Conservation (phyloP, 768 basidiomycete species). For the Leccinum subgranulosum region DNA sequence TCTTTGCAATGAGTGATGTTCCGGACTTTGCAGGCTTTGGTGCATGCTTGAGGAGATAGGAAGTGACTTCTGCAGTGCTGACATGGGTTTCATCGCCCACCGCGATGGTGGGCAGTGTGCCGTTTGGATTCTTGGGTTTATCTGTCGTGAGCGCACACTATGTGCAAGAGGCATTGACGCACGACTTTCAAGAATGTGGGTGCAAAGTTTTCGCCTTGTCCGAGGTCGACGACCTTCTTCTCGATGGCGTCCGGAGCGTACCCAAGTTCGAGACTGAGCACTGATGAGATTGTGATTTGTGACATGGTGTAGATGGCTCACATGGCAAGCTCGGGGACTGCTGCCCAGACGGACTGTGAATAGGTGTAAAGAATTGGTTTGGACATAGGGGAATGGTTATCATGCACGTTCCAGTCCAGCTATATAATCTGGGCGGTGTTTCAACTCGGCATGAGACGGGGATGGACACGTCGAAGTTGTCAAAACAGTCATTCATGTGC, state of each 20-base stretch:
- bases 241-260: conserved; percentile 37
- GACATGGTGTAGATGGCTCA: conserved; percentile 14
- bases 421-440: neutral
- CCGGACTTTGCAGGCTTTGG: conserved; percentile 34
- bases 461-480: neutral
- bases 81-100: conserved; percentile 36
- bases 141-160: neutral
- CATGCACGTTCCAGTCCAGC: neutral
- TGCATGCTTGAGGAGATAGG: conserved; percentile 40
- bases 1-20: conserved; percentile 35
- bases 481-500: conserved; percentile 5
- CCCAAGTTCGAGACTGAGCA: conserved; percentile 41
- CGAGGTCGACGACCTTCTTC: conserved; percentile 37
- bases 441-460: neutral
- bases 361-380: conserved; percentile 37
- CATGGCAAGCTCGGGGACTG: conserved; percentile 41
- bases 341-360: conserved; percentile 38
- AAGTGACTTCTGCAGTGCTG: conserved; percentile 39
- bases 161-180: neutral
- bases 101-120: conserved; percentile 42
- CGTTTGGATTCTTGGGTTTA: conserved; percentile 39
- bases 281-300: neutral
- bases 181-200: conserved; percentile 45
- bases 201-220: conserved; percentile 46
- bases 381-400: conserved; percentile 2